Evolutionary conservation across 306 rosid genomes (phyloP), one percentile per base, ranked within the genome.

Genomic region (Psophocarpus tetragonolobus): DNA sequence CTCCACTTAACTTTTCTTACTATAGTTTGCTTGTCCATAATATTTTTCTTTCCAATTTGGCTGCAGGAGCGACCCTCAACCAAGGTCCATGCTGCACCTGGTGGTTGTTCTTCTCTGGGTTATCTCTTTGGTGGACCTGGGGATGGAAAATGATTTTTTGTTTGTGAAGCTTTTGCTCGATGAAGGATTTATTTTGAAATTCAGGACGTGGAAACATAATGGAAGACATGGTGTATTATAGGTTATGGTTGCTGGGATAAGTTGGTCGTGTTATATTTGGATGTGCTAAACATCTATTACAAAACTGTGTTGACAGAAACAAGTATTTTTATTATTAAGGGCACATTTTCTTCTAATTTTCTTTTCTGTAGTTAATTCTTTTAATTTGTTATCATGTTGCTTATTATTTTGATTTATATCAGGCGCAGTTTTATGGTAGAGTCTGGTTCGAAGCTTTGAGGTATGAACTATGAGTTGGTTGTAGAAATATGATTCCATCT

Each of bases 31-130:
- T 23, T 7, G 61, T 17, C 17, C 29, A 2, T 78, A 47, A 61
- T 75, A 5, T 33, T 77, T 79, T 79, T 41, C 0, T 30, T 15
- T 20, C 35, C n/a, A 15, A 78, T 71, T 48, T 42, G 74, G 68
- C 27, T 77, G 83, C 88, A 95, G 98, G 98, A 95, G 84, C 98
- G 98, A 53, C 98, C 98, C 70, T 91, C 98, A 35, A 92, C 98
- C 83, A 95, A 95, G 87, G 97, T 95, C 61, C 98, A 95, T 53
- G 77, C 98, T 78, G 97, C 97, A 54, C 98, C 98, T 6, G 97
- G 98, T 26, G 98, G 98, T 38, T 97, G 97, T 65, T 95, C 98
- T 57, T 95, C 98, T 58, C 82, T 95, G 83, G 97, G 89, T 74
- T 95, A 95, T 77, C 97, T 95, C 83, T 95, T 95, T 77, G 98